These are phyloP conservation scores for Fusarium beomiforme DNA, from an alignment of 2,329 filamentous ascomycete genomes.

Conservation along the genomic window DNA sequence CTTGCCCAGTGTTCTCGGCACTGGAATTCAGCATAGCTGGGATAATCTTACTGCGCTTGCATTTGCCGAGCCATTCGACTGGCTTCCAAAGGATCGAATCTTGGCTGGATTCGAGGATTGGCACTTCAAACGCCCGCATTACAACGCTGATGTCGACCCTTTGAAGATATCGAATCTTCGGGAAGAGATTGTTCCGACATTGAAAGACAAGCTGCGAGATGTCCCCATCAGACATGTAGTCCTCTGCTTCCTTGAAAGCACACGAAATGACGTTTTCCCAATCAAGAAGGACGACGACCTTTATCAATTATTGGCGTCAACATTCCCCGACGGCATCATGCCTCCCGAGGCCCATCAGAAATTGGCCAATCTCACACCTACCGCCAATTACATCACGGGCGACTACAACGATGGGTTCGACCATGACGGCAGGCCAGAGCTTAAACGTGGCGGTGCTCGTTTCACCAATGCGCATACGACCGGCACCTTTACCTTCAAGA, in stretches of 20 bases:
- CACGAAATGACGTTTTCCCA: constrained; percentile 57
- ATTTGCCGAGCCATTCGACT: constrained; percentile 31
- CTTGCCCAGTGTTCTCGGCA: constrained; percentile 35
- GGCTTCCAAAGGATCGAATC: constrained; percentile 41
- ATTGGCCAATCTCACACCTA: constrained; percentile 45
- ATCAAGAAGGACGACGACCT: constrained; percentile 53
- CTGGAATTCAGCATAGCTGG: constrained; percentile 40
- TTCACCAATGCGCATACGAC: constrained; percentile 54
- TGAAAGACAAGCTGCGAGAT: constrained; percentile 39
- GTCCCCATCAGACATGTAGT: constrained; percentile 55
- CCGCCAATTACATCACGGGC: constrained; percentile 49
- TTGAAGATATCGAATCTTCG: constrained; percentile 53
- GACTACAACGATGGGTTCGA: constrained; percentile 50
- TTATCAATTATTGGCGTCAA: constrained; percentile 45
- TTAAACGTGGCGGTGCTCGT: constrained; percentile 51
- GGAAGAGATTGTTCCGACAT: constrained; percentile 41
- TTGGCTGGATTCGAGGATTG: constrained; percentile 45
- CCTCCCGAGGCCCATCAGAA: constrained; percentile 45
- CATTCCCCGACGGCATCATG: constrained; percentile 44
- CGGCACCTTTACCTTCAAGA: constrained; percentile 56
- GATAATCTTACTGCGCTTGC: constrained; percentile 45
- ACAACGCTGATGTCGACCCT: constrained; percentile 51
- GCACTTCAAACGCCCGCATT: constrained; percentile 45
- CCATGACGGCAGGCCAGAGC: constrained; percentile 19
- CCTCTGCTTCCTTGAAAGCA: constrained; percentile 56